phyloP scores from a whole-genome alignment of 2,329 filamentous ascomycete species.

The Ophioceras dolichostomum region DNA sequence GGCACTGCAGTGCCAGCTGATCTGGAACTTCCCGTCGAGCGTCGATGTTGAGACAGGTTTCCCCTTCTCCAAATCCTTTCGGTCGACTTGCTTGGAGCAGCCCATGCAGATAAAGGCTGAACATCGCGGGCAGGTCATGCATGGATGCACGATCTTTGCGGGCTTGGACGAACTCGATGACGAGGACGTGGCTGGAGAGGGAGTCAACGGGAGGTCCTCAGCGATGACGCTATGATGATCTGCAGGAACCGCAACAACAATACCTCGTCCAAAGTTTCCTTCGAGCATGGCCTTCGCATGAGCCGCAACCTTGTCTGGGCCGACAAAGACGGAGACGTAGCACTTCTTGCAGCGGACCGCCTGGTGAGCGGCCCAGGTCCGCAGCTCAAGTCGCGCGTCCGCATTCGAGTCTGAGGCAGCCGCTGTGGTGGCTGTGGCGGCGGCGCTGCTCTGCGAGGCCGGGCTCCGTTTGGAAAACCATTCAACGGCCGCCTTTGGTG shows the following conservation, averaged over 20 bases:
- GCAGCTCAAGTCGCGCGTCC: no score
- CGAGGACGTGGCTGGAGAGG: no score
- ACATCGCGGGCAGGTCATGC: constrained; percentile 7
- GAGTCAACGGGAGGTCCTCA: no score
- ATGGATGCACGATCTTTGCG: constrained; percentile 2
- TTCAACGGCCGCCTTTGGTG: no score
- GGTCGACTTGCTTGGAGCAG: constrained; percentile 3
- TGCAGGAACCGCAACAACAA: not conserved
- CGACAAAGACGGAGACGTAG: not conserved
- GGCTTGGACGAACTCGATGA: no score
- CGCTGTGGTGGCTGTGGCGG: no score
- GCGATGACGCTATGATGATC: not conserved
- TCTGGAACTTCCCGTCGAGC: constrained; percentile 2
- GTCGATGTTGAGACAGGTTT: not conserved
- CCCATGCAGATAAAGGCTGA: constrained; percentile 6
- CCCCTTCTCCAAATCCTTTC: not conserved
- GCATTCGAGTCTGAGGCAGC: no score
- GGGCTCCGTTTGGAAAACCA: no score
- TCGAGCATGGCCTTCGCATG: not conserved
- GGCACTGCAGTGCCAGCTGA: constrained; percentile 12
- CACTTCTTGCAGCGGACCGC: no score
- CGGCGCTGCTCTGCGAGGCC: no score
- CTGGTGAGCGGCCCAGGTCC: no score
- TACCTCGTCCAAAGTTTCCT: not conserved
- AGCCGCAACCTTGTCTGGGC: not conserved